These are phyloP conservation scores for Apiotrichum brassicae DNA, from an alignment of 1,284 basidiomycete species.

Conservation along the genomic window DNA sequence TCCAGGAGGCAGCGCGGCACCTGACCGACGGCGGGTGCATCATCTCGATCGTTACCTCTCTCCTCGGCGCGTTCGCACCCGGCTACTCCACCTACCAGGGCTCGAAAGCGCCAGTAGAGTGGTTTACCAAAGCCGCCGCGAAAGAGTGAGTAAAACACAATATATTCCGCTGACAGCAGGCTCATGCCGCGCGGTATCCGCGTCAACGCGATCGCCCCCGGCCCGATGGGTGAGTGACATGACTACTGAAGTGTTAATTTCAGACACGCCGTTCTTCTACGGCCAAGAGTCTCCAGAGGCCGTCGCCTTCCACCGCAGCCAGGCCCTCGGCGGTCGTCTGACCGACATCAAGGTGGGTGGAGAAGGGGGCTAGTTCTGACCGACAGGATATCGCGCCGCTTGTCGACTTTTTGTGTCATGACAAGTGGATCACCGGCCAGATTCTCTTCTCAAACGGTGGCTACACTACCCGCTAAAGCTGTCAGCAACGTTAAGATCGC, in stretches of 20 bases:
- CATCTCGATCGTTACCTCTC: slow-evolving; percentile 20
- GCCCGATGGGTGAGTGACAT: slow-evolving; percentile 14
- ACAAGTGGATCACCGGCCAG: slow-evolving; percentile 21
- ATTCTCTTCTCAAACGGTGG: slow-evolving; percentile 20
- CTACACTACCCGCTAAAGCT: slow-evolving; percentile 17
- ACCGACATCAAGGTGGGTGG: slow-evolving; percentile 11
- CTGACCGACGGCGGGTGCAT: slow-evolving; percentile 21
- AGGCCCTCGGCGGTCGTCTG: slow-evolving; percentile 13
- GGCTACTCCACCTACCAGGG: slow-evolving; percentile 26
- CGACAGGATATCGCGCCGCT: slow-evolving; percentile 15
- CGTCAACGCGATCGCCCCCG: slow-evolving; percentile 17
- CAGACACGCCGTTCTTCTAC: slow-evolving; percentile 24
- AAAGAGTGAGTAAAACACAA: slow-evolving; percentile 15
- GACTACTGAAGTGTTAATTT: background rate
- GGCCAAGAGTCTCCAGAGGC: slow-evolving; percentile 10
- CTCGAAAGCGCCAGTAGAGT: slow-evolving; percentile 25
- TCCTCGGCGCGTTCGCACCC: slow-evolving; percentile 22
- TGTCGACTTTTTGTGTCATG: slow-evolving; percentile 11
- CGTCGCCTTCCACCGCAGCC: slow-evolving; percentile 17
- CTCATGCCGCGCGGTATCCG: slow-evolving; percentile 16
- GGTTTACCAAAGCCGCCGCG: slow-evolving; percentile 23
- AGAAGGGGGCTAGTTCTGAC: background rate
- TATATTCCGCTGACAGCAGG: slow-evolving; percentile 1
- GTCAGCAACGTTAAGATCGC: no score
- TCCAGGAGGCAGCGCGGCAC: slow-evolving; percentile 19